phyloP scores from a whole-genome alignment of 768 basidiomycete genomes.

The Leccinum variicolor region DNA sequence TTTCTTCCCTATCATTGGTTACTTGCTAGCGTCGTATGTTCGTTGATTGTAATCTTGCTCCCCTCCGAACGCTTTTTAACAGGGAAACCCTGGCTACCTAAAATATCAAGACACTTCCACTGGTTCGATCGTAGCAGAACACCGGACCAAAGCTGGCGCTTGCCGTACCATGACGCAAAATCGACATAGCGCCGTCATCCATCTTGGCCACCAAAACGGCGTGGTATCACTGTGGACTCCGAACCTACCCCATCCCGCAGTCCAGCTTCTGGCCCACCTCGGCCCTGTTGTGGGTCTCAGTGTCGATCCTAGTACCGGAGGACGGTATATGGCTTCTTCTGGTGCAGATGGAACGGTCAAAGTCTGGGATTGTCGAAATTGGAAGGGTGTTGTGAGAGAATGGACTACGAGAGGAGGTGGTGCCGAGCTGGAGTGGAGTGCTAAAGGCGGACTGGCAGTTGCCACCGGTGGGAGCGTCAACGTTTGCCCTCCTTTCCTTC shows the following conservation, averaged over 20 bases:
- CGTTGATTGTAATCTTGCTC: background rate
- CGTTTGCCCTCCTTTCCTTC: slow-evolving; percentile 38
- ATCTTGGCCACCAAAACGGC: slow-evolving; percentile 94
- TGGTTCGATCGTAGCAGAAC: slow-evolving; percentile 79
- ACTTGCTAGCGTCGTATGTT: slow-evolving; percentile 74
- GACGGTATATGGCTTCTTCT: slow-evolving; percentile 87
- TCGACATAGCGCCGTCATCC: slow-evolving; percentile 87
- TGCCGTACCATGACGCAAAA: slow-evolving; percentile 89
- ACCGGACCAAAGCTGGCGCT: slow-evolving; percentile 86
- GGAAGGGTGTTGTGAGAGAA: slow-evolving; percentile 83
- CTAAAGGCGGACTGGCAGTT: slow-evolving; percentile 77
- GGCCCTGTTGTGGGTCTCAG: slow-evolving; percentile 81
- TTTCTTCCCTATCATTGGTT: slow-evolving; percentile 97
- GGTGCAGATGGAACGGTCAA: slow-evolving; percentile 89
- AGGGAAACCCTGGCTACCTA: slow-evolving; percentile 87
- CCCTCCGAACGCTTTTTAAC: background rate
- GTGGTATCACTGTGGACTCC: slow-evolving; percentile 97
- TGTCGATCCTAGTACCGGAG: slow-evolving; percentile 82
- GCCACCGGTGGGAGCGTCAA: slow-evolving; percentile 83
- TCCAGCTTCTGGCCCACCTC: slow-evolving; percentile 87
- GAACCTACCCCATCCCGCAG: slow-evolving; percentile 86
- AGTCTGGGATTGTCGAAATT: slow-evolving; percentile 96
- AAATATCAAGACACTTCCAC: slow-evolving; percentile 98
- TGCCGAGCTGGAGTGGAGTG: slow-evolving; percentile 80
- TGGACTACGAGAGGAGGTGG: slow-evolving; percentile 70